Conservation (phyloP, 345 rosid genomes). For the Corymbia maculata region DNA sequence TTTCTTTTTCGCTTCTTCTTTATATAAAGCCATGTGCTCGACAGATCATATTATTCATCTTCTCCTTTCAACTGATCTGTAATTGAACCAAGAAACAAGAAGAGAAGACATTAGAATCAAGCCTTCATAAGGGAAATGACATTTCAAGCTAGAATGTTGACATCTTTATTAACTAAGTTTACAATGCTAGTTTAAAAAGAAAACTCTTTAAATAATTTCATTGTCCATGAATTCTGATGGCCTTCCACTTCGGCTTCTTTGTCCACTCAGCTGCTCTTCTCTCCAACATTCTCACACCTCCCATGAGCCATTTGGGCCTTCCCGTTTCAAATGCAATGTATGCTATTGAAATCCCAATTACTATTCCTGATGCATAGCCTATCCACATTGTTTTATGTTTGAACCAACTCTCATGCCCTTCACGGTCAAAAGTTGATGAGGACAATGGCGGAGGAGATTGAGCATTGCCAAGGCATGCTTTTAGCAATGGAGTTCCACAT, state of each 20-base stretch:
- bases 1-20: not conserved
- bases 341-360: not conserved
- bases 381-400: not conserved
- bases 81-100: not conserved
- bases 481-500: not conserved
- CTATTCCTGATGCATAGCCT: not conserved
- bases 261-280: not conserved
- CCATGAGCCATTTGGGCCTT: not conserved
- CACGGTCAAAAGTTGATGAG: not conserved
- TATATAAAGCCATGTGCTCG: not conserved
- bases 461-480: accelerated
- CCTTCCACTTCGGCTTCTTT: not conserved
- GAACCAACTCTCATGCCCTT: not conserved
- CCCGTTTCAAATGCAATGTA: not conserved
- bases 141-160: accelerated
- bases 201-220: not conserved
- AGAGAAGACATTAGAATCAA: not conserved
- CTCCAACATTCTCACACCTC: not conserved
- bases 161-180: not conserved
- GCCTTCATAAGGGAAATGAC: not conserved
- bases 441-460: accelerated
- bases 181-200: not conserved
- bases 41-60: not conserved
- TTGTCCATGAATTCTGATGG: not conserved
- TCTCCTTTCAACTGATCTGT: not conserved